Percentiles rank a stretch among this genome's conserved stretches.
phyloP scores from a whole-genome alignment of 2,329 filamentous ascomycete genomes.

The Pseudogymnoascus pannorum region DNA sequence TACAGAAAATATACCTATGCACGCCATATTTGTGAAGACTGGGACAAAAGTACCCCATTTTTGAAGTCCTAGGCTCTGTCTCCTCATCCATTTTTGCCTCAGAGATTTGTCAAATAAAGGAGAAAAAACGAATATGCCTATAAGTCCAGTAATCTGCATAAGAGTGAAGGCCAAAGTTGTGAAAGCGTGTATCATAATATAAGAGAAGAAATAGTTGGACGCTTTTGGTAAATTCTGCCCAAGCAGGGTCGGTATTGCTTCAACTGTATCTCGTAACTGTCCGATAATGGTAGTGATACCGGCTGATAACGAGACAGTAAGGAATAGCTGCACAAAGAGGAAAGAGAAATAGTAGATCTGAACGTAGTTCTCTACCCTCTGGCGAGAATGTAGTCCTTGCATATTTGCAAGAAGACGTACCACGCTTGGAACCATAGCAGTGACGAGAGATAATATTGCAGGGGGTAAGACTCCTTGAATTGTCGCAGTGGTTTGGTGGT shows the following conservation, averaged over 20 bases:
- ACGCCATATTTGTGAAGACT: conserved; percentile 16
- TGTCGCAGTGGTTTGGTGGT: too few species aligned
- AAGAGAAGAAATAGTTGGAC: conserved; percentile 23
- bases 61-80: background rate
- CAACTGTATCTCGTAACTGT: conserved; percentile 12
- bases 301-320: conserved; percentile 46
- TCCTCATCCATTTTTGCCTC: conserved; percentile 12
- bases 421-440: conserved; percentile 12
- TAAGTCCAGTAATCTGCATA: conserved; percentile 12
- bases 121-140: conserved; percentile 15
- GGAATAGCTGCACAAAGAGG: conserved; percentile 61
- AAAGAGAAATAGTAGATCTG: conserved; percentile 65
- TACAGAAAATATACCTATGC: conserved; percentile 19
- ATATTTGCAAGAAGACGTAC: too few species aligned
- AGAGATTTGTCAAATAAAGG: conserved; percentile 11
- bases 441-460: conserved; percentile 11
- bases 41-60: conserved; percentile 15
- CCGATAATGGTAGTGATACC: conserved; percentile 17
- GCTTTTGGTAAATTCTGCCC: conserved; percentile 17
- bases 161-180: conserved; percentile 13
- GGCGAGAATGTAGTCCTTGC: too few species aligned
- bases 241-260: background rate
- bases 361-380: conserved; percentile 36
- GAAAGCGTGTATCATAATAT: conserved; percentile 17
- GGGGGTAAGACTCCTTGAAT: conserved; percentile 16